These are phyloP conservation scores for Collariella sp. DNA, from an alignment of 495 filamentous ascomycete species.

Conservation along the genomic window DNA sequence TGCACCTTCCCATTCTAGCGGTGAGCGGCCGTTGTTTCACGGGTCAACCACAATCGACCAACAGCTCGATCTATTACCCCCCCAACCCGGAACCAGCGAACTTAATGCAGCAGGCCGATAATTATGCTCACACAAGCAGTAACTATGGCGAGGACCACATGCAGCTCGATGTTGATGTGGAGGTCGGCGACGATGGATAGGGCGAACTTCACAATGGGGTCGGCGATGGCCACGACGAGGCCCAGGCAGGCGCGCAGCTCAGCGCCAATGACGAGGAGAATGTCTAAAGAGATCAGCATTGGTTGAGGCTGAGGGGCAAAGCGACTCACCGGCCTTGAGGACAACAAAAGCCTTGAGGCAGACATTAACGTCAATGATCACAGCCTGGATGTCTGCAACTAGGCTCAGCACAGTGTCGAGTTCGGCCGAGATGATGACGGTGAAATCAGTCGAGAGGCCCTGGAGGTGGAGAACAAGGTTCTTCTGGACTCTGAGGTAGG, in stretches of 20 bases:
- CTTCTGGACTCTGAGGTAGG: slow-evolving; percentile 7
- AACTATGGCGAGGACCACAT: slow-evolving; percentile 1
- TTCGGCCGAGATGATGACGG: slow-evolving; percentile 1
- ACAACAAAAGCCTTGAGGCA: background rate
- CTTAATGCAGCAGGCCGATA: background rate
- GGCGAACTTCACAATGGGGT: background rate
- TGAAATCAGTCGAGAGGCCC: slow-evolving; percentile 4
- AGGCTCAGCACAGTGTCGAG: slow-evolving; percentile 9
- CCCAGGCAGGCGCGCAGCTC: slow-evolving; percentile 1
- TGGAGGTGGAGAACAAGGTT: background rate
- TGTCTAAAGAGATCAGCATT: background rate
- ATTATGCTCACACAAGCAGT: background rate
- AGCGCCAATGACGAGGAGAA: slow-evolving; percentile 2
- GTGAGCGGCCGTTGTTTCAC: too few relatives aligned
- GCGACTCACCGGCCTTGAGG: slow-evolving; percentile 3
- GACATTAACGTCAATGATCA: slow-evolving; percentile 4
- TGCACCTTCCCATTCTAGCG: too few relatives aligned
- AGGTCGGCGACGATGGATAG: slow-evolving; percentile 23
- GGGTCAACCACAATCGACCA: too few relatives aligned
- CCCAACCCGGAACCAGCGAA: too few relatives aligned
- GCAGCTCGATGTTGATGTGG: background rate
- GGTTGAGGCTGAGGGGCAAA: background rate
- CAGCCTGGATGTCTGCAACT: slow-evolving; percentile 1
- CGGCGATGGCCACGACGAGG: background rate
- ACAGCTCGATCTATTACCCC: too few relatives aligned